phyloP scores from a whole-genome alignment of 2,329 filamentous ascomycete genomes.

The Colletotrichum ledebouriae region DNA sequence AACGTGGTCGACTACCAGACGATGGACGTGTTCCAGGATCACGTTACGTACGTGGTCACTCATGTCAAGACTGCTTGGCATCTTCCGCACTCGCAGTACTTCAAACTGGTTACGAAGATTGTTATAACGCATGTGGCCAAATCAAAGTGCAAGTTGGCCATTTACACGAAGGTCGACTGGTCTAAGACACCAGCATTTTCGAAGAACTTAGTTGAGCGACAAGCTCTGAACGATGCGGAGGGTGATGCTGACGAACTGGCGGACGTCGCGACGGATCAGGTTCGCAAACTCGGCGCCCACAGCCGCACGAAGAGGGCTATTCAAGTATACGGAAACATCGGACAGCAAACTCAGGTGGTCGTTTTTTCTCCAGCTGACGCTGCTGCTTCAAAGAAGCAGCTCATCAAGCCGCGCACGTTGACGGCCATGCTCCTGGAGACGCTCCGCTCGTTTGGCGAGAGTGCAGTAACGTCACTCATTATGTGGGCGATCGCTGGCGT shows the following conservation, averaged over 20 bases:
- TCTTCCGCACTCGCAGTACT: conserved; percentile 82
- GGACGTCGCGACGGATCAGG: conserved; percentile 82
- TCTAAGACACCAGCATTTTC: conserved; percentile 73
- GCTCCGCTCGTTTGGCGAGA: conserved; percentile 79
- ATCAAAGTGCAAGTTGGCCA: conserved; percentile 89
- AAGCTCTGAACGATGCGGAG: conserved; percentile 81
- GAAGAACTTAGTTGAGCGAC: conserved; percentile 73
- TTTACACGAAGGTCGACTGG: conserved; percentile 93
- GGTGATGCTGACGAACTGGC: conserved; percentile 81
- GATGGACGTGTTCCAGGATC: conserved; percentile 86
- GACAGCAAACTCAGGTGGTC: conserved; percentile 74
- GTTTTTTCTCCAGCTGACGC: conserved; percentile 66
- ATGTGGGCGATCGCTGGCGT: conserved; percentile 80
- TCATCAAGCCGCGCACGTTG: conserved; percentile 73
- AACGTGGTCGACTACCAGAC: conserved; percentile 85
- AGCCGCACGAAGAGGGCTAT: conserved; percentile 83
- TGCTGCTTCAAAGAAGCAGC: conserved; percentile 66
- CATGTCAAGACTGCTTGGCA: conserved; percentile 81
- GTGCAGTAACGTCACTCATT: conserved; percentile 80
- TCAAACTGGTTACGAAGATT: conserved; percentile 88
- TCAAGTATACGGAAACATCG: conserved; percentile 82
- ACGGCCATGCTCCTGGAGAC: conserved; percentile 80
- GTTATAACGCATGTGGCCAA: conserved; percentile 95
- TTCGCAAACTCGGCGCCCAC: conserved; percentile 79
- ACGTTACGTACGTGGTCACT: conserved; percentile 76